Evolutionary conservation across 1,139 yeast genomes (phyloP).

Genomic region (Lodderomyces theae): DNA sequence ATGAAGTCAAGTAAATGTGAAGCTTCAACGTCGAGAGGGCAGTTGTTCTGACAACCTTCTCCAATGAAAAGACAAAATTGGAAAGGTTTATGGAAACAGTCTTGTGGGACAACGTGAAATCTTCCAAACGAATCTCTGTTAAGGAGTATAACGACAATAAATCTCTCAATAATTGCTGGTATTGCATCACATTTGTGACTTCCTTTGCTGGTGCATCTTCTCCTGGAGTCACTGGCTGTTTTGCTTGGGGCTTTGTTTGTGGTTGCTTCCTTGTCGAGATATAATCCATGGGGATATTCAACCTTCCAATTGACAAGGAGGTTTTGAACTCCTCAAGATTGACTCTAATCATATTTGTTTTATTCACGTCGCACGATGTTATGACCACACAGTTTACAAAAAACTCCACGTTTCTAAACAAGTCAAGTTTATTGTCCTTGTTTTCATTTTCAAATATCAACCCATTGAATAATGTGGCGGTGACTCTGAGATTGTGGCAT

Average conservation of each 20-base stretch:
- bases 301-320: slow-evolving; percentile 24
- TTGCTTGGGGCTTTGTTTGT: slow-evolving; percentile 1
- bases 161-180: slow-evolving; percentile 9
- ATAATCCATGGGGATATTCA: slow-evolving; percentile 26
- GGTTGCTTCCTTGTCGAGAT: slow-evolving; percentile 9
- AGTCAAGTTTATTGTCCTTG: slow-evolving; percentile 14
- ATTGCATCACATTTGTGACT: slow-evolving; percentile 11
- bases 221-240: neutral
- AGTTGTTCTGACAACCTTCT: slow-evolving; percentile 11
- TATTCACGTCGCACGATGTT: slow-evolving; percentile 20
- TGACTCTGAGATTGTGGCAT: slow-evolving; percentile 22
- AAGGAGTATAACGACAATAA: slow-evolving; percentile 14
- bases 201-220: neutral
- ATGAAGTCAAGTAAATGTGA: slow-evolving; percentile 23
- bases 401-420: slow-evolving; percentile 34
- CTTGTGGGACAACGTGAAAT: slow-evolving; percentile 25
- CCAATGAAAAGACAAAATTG: slow-evolving; percentile 20
- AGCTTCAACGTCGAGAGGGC: slow-evolving; percentile 10
- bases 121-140: slow-evolving; percentile 29
- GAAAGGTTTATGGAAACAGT: slow-evolving; percentile 18
- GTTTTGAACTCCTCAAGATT: slow-evolving; percentile 20
- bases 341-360: slow-evolving; percentile 14
- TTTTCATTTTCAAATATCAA: slow-evolving; percentile 22
- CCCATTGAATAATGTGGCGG: slow-evolving; percentile 31
- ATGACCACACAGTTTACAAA: slow-evolving; percentile 25